These are phyloP conservation scores for Wickerhamomyces chaumierensis DNA, from an alignment of 805 yeast species.

Conservation along the genomic window DNA sequence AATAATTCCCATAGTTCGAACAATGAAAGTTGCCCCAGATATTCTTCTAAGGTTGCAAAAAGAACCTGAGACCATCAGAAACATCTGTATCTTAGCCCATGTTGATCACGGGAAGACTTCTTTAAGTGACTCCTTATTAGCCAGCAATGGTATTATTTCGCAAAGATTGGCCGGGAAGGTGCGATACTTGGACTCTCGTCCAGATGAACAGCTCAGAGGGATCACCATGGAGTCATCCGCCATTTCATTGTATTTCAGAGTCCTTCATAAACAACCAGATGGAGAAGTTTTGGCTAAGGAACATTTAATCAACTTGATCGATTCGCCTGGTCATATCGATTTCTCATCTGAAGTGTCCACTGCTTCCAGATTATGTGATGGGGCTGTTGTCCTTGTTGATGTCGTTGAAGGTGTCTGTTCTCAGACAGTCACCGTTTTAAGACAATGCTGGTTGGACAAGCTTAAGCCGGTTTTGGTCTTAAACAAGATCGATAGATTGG, in stretches of 20 bases:
- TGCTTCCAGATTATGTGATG: constrained; percentile 92
- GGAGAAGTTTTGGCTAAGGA: constrained; percentile 46
- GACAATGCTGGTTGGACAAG: constrained; percentile 94
- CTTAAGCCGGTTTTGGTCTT: constrained; percentile 79
- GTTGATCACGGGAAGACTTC: constrained; percentile 99
- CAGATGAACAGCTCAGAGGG: constrained; percentile 92
- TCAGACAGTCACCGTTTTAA: constrained; percentile 86
- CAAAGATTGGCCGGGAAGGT: constrained; percentile 93
- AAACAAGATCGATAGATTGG: constrained; percentile 83
- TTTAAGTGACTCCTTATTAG: constrained; percentile 79
- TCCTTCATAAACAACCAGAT: constrained; percentile 34
- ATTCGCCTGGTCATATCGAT: constrained; percentile 99
- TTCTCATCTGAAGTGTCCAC: constrained; percentile 94
- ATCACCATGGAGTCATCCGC: constrained; percentile 98
- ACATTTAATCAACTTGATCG: constrained; percentile 82
- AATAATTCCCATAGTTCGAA: neutral
- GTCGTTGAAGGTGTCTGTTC: constrained; percentile 98
- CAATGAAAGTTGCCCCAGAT: constrained; percentile 48
- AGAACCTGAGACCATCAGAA: constrained; percentile 62
- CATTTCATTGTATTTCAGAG: constrained; percentile 80
- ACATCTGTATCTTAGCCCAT: constrained; percentile 93
- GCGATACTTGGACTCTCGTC: constrained; percentile 83
- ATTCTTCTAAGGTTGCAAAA: constrained; percentile 58
- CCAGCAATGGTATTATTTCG: constrained; percentile 93
- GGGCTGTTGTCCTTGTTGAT: constrained; percentile 90